phyloP scores from a whole-genome alignment of 2,329 filamentous ascomycete genomes.

The Fulvia fulva region DNA sequence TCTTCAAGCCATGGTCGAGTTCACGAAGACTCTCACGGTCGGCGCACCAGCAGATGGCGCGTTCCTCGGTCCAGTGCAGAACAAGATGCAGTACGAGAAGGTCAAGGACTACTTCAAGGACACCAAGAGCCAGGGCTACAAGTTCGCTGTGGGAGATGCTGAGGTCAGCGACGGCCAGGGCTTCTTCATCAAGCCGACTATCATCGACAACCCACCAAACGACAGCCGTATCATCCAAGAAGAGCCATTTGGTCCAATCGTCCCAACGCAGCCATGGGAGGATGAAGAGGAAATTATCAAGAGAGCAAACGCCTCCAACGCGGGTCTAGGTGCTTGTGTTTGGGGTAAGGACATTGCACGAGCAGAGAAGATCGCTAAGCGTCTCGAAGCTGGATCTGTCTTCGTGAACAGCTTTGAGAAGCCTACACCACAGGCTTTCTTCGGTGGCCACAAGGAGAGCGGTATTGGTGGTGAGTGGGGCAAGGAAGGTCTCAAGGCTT shows the following conservation, averaged over 20 bases:
- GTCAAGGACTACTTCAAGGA: conserved; percentile 42
- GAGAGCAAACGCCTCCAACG: conserved; percentile 47
- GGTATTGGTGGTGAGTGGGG: conserved; percentile 54
- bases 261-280: conserved; percentile 45
- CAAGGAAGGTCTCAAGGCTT: conserved; percentile 42
- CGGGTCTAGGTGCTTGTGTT: conserved; percentile 53
- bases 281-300: conserved; percentile 46
- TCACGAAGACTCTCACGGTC: conserved; percentile 42
- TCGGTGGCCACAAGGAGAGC: conserved; percentile 71
- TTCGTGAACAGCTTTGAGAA: conserved; percentile 54
- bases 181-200: conserved; percentile 43
- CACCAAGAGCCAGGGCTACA: conserved; percentile 39
- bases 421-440: conserved; percentile 48
- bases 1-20: conserved; percentile 45
- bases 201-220: conserved; percentile 46
- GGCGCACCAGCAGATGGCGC: conserved; percentile 40
- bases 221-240: conserved; percentile 41
- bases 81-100: conserved; percentile 54
- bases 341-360: conserved; percentile 50
- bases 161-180: conserved; percentile 41
- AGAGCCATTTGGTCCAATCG: conserved; percentile 52
- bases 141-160: conserved; percentile 53
- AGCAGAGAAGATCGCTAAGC: conserved; percentile 45
- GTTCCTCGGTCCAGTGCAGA: conserved; percentile 57
- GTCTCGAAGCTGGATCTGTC: conserved; percentile 52